phyloP scores from a whole-genome alignment of 345 rosid species.

The Durio zibethinus region DNA sequence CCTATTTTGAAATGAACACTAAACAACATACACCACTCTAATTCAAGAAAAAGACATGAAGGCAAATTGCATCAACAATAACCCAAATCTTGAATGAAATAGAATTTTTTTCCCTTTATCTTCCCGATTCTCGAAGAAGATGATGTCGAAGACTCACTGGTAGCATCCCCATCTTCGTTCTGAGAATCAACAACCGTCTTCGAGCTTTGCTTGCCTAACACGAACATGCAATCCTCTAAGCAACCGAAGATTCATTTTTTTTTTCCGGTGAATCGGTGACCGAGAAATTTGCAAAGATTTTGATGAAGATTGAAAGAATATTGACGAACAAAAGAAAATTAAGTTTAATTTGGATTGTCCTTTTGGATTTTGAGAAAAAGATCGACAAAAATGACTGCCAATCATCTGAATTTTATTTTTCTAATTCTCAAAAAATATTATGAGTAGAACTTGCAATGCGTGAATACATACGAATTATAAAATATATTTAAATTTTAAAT shows the following conservation, averaged over 20 bases:
- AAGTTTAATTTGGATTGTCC: background rate
- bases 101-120: constrained; percentile 26
- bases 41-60: constrained; percentile 9
- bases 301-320: background rate
- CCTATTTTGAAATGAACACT: background rate
- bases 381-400: background rate
- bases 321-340: background rate
- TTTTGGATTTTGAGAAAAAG: background rate
- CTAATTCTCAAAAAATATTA: background rate
- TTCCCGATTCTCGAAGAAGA: constrained; percentile 45
- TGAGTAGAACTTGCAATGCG: too few relatives aligned
- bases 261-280: background rate
- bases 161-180: constrained; percentile 28
- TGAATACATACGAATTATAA: too few relatives aligned
- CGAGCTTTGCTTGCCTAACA: background rate
- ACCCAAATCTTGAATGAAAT: constrained; percentile 14
- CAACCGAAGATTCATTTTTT: constrained; percentile 11
- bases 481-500: too few relatives aligned
- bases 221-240: constrained; percentile 1
- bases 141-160: constrained; percentile 24
- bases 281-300: background rate
- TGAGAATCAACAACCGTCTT: constrained; percentile 9
- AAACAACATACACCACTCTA: background rate
- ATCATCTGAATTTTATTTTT: background rate
- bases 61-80: constrained; percentile 4